Base-by-base conservation (phyloP, 2,329 filamentous ascomycete genomes). In the Pestalotiopsis sp. region DNA sequence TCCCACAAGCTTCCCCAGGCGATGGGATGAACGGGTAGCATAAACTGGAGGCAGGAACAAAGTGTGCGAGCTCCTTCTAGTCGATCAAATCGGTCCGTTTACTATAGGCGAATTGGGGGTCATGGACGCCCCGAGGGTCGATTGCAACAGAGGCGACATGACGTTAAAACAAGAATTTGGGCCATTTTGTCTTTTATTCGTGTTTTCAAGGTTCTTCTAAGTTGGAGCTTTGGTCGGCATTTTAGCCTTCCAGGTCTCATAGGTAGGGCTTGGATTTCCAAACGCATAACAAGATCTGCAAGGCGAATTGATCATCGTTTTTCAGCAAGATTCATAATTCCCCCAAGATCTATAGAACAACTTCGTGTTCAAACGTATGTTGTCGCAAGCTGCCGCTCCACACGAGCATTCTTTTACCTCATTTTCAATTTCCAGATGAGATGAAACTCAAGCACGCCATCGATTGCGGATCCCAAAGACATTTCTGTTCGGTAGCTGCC, bases 341-440 rank as follows among this genome's bases (percentile, higher is more conserved):
- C 44, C 44, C 17, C 17, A 52, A n/a, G 44, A 52, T 52, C 26
- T 26, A 52, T n/a, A 48, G 17, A 17, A n/a, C 17, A 52, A 10
- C 44, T 52, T n/a, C 7, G 9, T 52, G 44, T 20, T 52, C 7
- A 6, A 52, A 52, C n/a, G n/a, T n/a, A 48, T 48, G 44, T 52
- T 52, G 44, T 52, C 44, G 44, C 20, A 52, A n/a, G 44, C 44
- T 52, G 20, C 14, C 17, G 17, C 44, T 52, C 26, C 24, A 61
- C 58, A 39, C 30, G n/a, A 35, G 10, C 10, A 61, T 39, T 39
- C 58, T 20, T 20, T 61, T 61, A 61, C 58, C 58, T 38, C 58
- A 61, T 61, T 13, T 26, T 61, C 26, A n/a, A 35, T 17, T 58
- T 61, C 58, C 38, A 35, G 26, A 61, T 61, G n/a, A 61, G n/a